A percentile compares a stretch with the other conserved stretches of the same genome.
Evolutionary conservation across 2,329 filamentous ascomycete species (phyloP).

Genomic region (Apiospora pterosperma): DNA sequence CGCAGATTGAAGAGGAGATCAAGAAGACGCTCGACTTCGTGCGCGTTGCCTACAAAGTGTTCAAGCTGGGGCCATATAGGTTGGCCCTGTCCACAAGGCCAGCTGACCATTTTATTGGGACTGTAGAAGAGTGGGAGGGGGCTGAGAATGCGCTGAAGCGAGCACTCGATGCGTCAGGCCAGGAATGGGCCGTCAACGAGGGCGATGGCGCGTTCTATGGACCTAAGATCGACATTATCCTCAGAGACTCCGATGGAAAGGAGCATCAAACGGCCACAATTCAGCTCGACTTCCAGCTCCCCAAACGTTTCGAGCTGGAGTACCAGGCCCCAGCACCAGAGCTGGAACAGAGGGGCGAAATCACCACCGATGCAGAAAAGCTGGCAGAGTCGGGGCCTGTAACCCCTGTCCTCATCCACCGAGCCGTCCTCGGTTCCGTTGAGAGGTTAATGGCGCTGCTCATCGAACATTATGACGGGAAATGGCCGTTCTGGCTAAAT

Average conservation of each 20-base stretch:
- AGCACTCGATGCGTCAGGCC: slow-evolving; percentile 60
- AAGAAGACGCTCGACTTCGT: slow-evolving; percentile 41
- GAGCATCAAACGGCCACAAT: slow-evolving; percentile 88
- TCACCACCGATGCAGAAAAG: slow-evolving; percentile 43
- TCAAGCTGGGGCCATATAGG: slow-evolving; percentile 71
- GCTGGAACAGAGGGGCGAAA: slow-evolving; percentile 50
- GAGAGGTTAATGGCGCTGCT: slow-evolving; percentile 82
- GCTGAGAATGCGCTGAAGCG: slow-evolving; percentile 65
- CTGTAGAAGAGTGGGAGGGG: slow-evolving; percentile 60
- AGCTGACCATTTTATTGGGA: slow-evolving; percentile 73
- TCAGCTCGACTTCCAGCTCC: slow-evolving; percentile 86
- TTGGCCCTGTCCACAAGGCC: slow-evolving; percentile 78
- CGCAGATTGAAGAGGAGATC: slow-evolving; percentile 60
- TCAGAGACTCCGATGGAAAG: slow-evolving; percentile 77
- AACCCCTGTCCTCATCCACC: slow-evolving; percentile 76
- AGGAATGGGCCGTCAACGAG: slow-evolving; percentile 70
- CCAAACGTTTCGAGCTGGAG: slow-evolving; percentile 73
- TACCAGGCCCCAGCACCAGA: slow-evolving; percentile 70
- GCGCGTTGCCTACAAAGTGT: slow-evolving; percentile 45
- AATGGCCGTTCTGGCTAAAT: slow-evolving; percentile 86
- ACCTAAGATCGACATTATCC: slow-evolving; percentile 84
- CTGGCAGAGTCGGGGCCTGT: slow-evolving; percentile 56
- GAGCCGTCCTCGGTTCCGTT: slow-evolving; percentile 79
- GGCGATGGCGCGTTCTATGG: slow-evolving; percentile 90
- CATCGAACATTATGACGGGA: slow-evolving; percentile 77